Evolutionary conservation across 768 basidiomycete species (phyloP).

Genomic region (Trametes maxima): DNA sequence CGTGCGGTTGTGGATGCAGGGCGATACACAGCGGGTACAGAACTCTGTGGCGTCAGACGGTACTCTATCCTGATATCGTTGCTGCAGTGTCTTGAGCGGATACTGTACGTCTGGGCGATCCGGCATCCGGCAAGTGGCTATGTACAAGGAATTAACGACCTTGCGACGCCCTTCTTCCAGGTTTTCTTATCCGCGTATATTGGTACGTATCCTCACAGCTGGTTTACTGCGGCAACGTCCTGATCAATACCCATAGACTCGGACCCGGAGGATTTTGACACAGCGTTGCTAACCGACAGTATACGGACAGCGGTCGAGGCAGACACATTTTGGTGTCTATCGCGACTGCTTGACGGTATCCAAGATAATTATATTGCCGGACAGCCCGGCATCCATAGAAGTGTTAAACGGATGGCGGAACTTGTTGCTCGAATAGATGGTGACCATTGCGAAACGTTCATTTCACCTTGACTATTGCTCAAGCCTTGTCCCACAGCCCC

Average conservation of each 20-base stretch:
- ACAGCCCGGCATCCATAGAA: constrained; percentile 94
- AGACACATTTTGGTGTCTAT: constrained; percentile 98
- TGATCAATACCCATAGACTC: constrained; percentile 55
- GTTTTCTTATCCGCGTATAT: constrained; percentile 96
- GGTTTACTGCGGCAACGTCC: background rate
- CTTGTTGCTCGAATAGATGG: constrained; percentile 90
- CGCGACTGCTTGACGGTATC: constrained; percentile 92
- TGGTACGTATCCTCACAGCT: constrained; percentile 49
- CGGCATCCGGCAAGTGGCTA: constrained; percentile 98
- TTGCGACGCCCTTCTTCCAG: constrained; percentile 97
- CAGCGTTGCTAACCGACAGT: constrained; percentile 65
- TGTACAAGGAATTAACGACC: constrained; percentile 99
- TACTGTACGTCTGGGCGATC: constrained; percentile 98
- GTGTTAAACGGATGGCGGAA: constrained; percentile 92
- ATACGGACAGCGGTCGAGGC: constrained; percentile 90
- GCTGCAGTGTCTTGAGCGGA: constrained; percentile 83
- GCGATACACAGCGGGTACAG: constrained; percentile 79
- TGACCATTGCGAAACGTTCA: constrained; percentile 35
- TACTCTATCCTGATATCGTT: constrained; percentile 19
- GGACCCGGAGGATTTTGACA: constrained; percentile 89
- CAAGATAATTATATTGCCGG: constrained; percentile 98
- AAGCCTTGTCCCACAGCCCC: constrained; percentile 54
- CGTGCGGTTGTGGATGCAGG: constrained; percentile 88
- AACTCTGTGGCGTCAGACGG: background rate
- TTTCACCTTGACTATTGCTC: background rate